These are phyloP conservation scores for Salix arbutifolia DNA, from an alignment of 345 rosid genomes.

Conservation along the genomic window DNA sequence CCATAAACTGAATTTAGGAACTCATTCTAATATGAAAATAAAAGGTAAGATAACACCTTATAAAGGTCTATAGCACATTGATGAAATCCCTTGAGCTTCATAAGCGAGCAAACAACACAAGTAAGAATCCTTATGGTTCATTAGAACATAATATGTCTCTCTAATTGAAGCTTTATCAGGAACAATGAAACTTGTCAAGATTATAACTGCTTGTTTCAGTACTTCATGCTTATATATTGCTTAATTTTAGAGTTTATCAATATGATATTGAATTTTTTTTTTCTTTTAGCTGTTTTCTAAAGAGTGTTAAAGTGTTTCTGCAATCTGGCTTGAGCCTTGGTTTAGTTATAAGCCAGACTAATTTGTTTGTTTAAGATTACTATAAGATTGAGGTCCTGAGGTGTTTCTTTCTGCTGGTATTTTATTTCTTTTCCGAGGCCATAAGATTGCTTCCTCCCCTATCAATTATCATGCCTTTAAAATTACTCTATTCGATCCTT, in stretches of 20 bases:
- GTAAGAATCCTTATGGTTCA: background rate
- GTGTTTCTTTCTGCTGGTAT: background rate
- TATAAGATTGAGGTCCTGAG: background rate
- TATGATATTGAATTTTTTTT: background rate
- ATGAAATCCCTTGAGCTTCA: background rate
- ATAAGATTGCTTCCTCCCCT: background rate
- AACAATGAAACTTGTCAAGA: background rate
- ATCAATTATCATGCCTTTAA: background rate
- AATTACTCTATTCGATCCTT: background rate
- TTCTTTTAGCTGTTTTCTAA: background rate
- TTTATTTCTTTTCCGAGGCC: background rate
- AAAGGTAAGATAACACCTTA: background rate
- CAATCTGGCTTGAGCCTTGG: background rate
- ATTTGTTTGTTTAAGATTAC: background rate
- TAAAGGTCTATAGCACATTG: background rate
- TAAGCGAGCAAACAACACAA: background rate
- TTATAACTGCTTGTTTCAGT: background rate
- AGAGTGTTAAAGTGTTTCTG: background rate
- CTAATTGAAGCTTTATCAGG: background rate
- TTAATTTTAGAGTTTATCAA: background rate
- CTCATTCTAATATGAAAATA: background rate
- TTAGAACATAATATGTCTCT: background rate
- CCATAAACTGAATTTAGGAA: background rate
- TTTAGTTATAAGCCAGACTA: background rate
- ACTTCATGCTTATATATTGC: background rate